A percentile compares a stretch with the other conserved stretches of the same genome.
Conservation (phyloP, 2,329 filamentous ascomycete species). For the Exophiala alcalophila region DNA sequence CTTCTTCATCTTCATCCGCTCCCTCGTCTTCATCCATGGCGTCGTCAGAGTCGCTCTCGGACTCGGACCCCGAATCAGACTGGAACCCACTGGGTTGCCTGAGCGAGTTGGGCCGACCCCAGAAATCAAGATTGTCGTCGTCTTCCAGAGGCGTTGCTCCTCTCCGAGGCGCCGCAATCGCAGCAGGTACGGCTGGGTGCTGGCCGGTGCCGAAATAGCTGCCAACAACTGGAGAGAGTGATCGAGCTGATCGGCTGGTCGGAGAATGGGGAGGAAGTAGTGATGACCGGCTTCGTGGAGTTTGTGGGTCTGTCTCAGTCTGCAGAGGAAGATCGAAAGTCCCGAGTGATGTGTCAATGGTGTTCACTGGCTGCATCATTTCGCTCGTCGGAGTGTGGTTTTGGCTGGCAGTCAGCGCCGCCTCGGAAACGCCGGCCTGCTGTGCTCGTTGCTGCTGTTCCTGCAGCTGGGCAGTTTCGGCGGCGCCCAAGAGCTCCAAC, state of each 20-base stretch:
- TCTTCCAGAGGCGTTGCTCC: constrained; percentile 38
- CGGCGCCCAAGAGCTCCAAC: constrained; percentile 39
- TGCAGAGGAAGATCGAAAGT: constrained; percentile 21
- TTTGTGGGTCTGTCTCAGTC: constrained; percentile 27
- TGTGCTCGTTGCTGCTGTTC: constrained; percentile 24
- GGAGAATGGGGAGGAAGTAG: constrained; percentile 36
- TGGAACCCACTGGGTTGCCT: constrained; percentile 31
- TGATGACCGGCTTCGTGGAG: constrained; percentile 29
- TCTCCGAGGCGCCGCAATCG: too few species aligned
- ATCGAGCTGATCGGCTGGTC: constrained; percentile 34
- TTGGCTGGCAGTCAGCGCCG: constrained; percentile 29
- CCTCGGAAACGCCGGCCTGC: constrained; percentile 32
- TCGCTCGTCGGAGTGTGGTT: constrained; percentile 25
- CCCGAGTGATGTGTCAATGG: constrained; percentile 4
- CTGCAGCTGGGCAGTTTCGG: constrained; percentile 27
- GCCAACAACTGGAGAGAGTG: constrained; percentile 43
- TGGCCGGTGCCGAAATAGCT: constrained; percentile 46
- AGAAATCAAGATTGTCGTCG: constrained; percentile 58
- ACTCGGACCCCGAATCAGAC: constrained; percentile 31
- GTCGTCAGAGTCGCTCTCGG: constrained; percentile 44
- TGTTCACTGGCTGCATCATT: constrained; percentile 19
- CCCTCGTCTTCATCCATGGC: constrained; percentile 48
- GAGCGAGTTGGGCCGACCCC: constrained; percentile 49
- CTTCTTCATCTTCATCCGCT: constrained; percentile 44
- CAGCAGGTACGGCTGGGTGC: constrained; percentile 20